phyloP scores from a whole-genome alignment of 108 stramenopile genomes.

The Cyclotella atomus region DNA sequence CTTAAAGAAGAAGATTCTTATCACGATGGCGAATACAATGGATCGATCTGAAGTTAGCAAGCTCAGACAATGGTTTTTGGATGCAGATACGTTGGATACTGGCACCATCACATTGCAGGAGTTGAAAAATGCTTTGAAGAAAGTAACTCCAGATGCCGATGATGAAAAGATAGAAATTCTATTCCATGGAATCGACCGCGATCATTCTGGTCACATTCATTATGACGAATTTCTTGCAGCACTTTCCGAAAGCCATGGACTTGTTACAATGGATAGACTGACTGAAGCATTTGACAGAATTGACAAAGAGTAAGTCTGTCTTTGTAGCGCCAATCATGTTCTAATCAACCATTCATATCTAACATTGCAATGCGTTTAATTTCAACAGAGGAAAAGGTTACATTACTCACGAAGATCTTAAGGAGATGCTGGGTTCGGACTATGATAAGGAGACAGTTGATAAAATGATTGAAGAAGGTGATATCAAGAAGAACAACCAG shows the following conservation, averaged over 20 bases:
- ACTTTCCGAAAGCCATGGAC: conserved; percentile 65
- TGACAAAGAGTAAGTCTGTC: conserved; percentile 54
- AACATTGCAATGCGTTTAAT: background rate
- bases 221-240: conserved; percentile 83
- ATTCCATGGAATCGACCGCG: conserved; percentile 70
- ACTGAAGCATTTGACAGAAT: conserved; percentile 78
- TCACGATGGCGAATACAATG: conserved; percentile 60
- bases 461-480: conserved; percentile 64
- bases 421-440: conserved; percentile 59
- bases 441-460: conserved; percentile 69
- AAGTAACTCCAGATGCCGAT: conserved; percentile 48
- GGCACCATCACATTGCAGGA: conserved; percentile 70
- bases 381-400: conserved; percentile 51
- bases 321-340: background rate
- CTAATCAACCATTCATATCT: background rate
- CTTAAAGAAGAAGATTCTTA: conserved; percentile 63
- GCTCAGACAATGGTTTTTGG: conserved; percentile 58
- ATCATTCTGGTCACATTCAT: conserved; percentile 68
- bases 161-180: conserved; percentile 57
- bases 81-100: conserved; percentile 60
- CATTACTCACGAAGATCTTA: conserved; percentile 70
- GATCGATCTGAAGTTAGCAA: conserved; percentile 56
- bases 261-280: conserved; percentile 70
- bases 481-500: conserved; percentile 63
- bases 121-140: conserved; percentile 49